Percentiles rank a stretch among this genome's conserved stretches.
Conservation (phyloP, 441 rosid species). For the Erodium texanum region DNA sequence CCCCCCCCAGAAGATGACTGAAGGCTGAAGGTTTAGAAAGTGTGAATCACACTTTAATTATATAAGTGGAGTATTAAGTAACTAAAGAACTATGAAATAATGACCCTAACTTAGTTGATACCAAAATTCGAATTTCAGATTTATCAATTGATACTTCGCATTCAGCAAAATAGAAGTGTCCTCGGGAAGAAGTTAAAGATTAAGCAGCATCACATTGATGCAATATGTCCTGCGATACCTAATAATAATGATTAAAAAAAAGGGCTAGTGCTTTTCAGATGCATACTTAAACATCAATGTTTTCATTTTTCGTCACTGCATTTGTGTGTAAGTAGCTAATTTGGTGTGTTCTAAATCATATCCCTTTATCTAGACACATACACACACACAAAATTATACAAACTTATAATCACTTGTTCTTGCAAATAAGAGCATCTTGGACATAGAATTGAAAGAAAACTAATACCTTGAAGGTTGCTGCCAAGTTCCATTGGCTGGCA, state of each 20-base stretch:
- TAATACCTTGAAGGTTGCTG: slow-evolving; percentile 84
- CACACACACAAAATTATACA: background rate
- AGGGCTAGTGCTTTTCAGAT: background rate
- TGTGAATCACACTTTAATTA: background rate
- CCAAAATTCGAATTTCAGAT: background rate
- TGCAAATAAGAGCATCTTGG: background rate
- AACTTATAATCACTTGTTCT: background rate
- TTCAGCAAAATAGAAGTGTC: background rate
- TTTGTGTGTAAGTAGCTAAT: background rate
- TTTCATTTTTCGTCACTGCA: background rate
- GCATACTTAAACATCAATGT: background rate
- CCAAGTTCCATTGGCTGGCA: slow-evolving; percentile 85
- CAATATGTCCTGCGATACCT: background rate
- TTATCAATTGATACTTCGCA: background rate
- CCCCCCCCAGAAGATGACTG: too few species aligned
- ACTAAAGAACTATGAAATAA: too few species aligned
- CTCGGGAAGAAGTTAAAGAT: background rate
- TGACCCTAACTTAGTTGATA: too few species aligned
- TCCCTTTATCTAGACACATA: slow-evolving; percentile 1
- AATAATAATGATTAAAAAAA: background rate
- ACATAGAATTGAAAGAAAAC: background rate
- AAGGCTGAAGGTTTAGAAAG: slow-evolving; percentile 21
- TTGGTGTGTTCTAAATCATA: background rate
- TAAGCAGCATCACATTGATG: background rate
- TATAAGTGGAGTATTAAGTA: too few species aligned